A percentile compares a stretch with the other conserved stretches of the same genome.
These are phyloP conservation scores for Globisporangium mamillatum DNA, from an alignment of 352 stramenopile genomes.

Conservation along the genomic window DNA sequence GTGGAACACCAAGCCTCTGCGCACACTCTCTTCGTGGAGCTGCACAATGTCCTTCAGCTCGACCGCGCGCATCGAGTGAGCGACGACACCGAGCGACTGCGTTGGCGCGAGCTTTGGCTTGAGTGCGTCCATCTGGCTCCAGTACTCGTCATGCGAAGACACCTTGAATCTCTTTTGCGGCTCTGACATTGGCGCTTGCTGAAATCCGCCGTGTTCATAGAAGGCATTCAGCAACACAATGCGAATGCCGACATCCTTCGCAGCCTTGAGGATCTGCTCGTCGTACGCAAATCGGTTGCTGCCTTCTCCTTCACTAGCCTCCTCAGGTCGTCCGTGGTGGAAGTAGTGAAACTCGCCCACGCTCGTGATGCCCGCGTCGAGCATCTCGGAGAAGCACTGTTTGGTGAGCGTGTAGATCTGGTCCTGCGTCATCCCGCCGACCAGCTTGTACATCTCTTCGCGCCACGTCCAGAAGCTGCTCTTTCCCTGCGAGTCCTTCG, in stretches of 20 bases:
- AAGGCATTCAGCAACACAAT: constrained; percentile 76
- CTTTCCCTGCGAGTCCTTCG: constrained; percentile 30
- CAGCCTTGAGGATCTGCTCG: constrained; percentile 59
- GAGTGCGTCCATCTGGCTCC: constrained; percentile 63
- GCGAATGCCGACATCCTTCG: constrained; percentile 62
- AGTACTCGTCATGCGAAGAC: constrained; percentile 61
- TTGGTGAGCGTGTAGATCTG: constrained; percentile 64
- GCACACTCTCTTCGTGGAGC: constrained; percentile 64
- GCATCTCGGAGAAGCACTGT: constrained; percentile 82
- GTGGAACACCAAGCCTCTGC: constrained; percentile 62
- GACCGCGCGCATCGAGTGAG: constrained; percentile 74
- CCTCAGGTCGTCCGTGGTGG: constrained; percentile 46
- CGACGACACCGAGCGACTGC: constrained; percentile 67
- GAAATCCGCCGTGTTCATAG: constrained; percentile 72
- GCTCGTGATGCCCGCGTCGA: constrained; percentile 69
- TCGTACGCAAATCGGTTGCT: constrained; percentile 62
- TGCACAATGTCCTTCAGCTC: constrained; percentile 57
- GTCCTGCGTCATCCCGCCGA: constrained; percentile 57
- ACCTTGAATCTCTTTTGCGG: constrained; percentile 74
- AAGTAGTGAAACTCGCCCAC: constrained; percentile 85
- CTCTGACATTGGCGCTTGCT: constrained; percentile 51
- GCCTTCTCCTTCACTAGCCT: constrained; percentile 23
- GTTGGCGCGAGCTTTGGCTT: constrained; percentile 31
- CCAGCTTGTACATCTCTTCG: constrained; percentile 83
- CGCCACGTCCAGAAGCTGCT: constrained; percentile 84